Base-by-base conservation (phyloP, 306 rosid species). In the Trifolium fragiferum region DNA sequence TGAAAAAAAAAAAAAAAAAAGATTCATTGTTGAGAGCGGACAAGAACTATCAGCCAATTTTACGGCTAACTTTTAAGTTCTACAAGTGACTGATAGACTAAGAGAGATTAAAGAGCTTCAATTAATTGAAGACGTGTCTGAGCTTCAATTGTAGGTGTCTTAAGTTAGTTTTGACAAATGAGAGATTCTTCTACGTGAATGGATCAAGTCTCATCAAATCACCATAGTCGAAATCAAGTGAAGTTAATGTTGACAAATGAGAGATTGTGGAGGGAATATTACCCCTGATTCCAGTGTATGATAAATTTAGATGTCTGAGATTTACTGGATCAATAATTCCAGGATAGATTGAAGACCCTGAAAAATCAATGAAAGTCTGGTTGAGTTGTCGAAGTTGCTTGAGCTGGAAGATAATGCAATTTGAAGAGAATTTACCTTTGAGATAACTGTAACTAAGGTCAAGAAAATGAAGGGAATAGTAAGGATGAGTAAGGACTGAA, bases 251-350 rank as follows among this genome's bases (percentile, higher is more conserved):
- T n/a, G 82, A 82, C 21, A 82, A 63, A 15, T 20, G 73, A 27
- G 85, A 77, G 68, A 82, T 72, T 72, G 43, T 30, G 30, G 73
- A 59, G 20, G 82, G 58, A 73, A 82, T 25, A 62, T 68, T 32
- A 60, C 79, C 72, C 3, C 0, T 1, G 5, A 67, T n/a, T 64
- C 73, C 5, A 10, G 32, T 30, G 32, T 0, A 30, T 30, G 40
- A 8, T 35, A 6, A 35, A 35, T 35, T 35, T 7, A 35, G 40
- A 35, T 35, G 40, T 35, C 1, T 6, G 40, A 35, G 40, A 35
- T 35, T 7, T 6, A 0, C 40, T 0, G 1, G 9, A 35, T 35
- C 40, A 35, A 9, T 2, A 35, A 35, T 35, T 6, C 40, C 40
- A 35, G 8, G 9, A 35, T 35, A 1, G 1, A 35, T 7, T 35